These are phyloP conservation scores for Globisporangium megalacanthum DNA, from an alignment of 352 stramenopile species.

Conservation along the genomic window DNA sequence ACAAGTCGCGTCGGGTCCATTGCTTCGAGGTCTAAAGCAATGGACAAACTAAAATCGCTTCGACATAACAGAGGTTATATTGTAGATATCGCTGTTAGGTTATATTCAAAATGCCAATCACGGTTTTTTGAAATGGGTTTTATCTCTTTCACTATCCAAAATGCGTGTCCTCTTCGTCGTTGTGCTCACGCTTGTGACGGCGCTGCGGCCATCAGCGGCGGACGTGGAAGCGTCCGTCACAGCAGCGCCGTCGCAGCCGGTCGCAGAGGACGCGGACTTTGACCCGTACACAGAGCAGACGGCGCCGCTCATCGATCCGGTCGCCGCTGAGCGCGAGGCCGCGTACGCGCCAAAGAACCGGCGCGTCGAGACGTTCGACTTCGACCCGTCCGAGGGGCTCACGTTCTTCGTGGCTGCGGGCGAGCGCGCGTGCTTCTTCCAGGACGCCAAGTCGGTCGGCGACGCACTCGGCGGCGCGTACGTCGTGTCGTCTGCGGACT, in stretches of 20 bases:
- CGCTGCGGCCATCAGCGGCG: no score
- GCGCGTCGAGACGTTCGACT: conserved; percentile 65
- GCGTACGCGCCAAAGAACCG: conserved; percentile 35
- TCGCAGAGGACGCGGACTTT: conserved; percentile 51
- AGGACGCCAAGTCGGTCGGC: conserved; percentile 62
- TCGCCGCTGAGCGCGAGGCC: conserved; percentile 4
- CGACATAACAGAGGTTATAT: no score
- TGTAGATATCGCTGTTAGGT: no score
- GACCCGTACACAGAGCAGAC: conserved; percentile 39
- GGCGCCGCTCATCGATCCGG: conserved; percentile 12
- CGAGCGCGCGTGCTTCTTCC: conserved; percentile 56
- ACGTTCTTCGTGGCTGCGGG: conserved; percentile 59
- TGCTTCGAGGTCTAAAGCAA: no score
- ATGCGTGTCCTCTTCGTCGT: no score
- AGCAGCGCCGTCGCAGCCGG: neutral
- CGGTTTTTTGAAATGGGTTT: no score
- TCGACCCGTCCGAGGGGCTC: conserved; percentile 74
- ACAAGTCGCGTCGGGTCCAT: conserved; percentile 58
- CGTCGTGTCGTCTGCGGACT: conserved; percentile 66
- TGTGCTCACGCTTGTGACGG: no score
- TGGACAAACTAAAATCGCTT: no score
- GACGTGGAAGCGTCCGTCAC: no score
- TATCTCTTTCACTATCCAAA: no score
- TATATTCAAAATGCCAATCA: no score
- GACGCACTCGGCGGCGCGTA: conserved; percentile 65